Conservation (phyloP, 179 eudicot species). For the Spinacia oleracea region DNA sequence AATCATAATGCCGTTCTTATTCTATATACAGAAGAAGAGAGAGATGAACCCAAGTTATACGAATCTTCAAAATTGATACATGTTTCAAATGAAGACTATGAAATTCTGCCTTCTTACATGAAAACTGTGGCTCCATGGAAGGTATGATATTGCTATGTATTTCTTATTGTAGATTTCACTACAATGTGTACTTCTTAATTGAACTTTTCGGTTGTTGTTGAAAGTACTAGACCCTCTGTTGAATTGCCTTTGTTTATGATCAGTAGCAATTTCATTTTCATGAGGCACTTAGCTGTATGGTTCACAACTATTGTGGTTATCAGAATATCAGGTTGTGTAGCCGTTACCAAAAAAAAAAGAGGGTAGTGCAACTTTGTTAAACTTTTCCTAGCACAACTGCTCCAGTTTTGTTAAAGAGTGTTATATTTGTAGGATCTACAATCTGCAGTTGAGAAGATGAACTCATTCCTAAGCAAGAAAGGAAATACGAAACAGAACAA, state of each 20-base stretch:
- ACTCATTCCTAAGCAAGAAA: slow-evolving; percentile 42
- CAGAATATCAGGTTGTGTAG: not conserved
- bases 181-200: not conserved
- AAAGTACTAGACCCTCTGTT: not conserved
- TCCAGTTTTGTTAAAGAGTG: not conserved
- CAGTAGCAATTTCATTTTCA: not conserved
- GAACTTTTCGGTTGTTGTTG: not conserved
- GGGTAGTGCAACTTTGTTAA: not conserved
- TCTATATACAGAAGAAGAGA: slow-evolving; percentile 37
- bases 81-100: slow-evolving; percentile 67
- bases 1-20: not conserved
- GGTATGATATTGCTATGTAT: slow-evolving; percentile 41
- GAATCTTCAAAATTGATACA: slow-evolving; percentile 38
- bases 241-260: not conserved
- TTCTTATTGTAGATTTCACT: not conserved
- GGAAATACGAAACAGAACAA: slow-evolving; percentile 32
- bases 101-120: slow-evolving; percentile 78
- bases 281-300: not conserved
- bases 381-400: not conserved
- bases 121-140: slow-evolving; percentile 78
- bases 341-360: too few species aligned
- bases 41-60: slow-evolving; percentile 33
- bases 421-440: slow-evolving; percentile 59
- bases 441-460: slow-evolving; percentile 74
- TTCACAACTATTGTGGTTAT: not conserved